Conservation (phyloP, 805 yeast genomes). For the Naumovozyma dairenensis region DNA sequence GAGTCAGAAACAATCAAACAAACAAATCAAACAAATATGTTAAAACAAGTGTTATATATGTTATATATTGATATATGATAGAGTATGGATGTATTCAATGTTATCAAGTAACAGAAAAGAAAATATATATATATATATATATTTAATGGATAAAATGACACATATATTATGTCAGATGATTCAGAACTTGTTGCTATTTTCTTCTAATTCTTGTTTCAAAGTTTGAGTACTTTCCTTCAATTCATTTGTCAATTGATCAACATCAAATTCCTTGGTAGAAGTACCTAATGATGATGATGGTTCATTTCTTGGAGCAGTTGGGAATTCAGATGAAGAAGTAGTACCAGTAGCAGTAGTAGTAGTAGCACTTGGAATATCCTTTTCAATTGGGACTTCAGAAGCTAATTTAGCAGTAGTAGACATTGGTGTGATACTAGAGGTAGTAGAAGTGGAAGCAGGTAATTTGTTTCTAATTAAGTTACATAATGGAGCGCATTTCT, state of each 20-base stretch:
- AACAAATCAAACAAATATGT: too few species aligned
- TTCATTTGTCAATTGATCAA: conserved; percentile 15
- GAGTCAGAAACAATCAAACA: too few species aligned
- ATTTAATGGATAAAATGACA: too few species aligned
- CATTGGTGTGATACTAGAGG: conserved; percentile 5
- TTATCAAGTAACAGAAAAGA: too few species aligned
- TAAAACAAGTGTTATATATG: too few species aligned
- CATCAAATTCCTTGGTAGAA: conserved; percentile 15
- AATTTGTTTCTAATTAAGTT: conserved; percentile 39
- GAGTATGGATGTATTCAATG: too few species aligned
- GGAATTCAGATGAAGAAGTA: conserved; percentile 30
- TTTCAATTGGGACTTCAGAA: conserved; percentile 21
- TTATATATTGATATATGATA: too few species aligned
- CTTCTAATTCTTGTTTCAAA: conserved; percentile 27
- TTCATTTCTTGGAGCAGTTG: conserved; percentile 30
- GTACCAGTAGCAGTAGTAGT: conserved; percentile 29
- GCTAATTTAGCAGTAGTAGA: conserved; percentile 21
- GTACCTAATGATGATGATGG: conserved; percentile 25
- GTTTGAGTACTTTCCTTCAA: conserved; percentile 19
- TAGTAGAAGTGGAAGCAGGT: conserved; percentile 23
- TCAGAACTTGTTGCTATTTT: conserved; percentile 20
- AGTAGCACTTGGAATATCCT: conserved; percentile 16
- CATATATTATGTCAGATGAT: too few species aligned
- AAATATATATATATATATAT: too few species aligned
- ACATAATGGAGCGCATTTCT: conserved; percentile 60